Base-by-base conservation (phyloP, 345 rosid species). In the Capsella bursapastoris region DNA sequence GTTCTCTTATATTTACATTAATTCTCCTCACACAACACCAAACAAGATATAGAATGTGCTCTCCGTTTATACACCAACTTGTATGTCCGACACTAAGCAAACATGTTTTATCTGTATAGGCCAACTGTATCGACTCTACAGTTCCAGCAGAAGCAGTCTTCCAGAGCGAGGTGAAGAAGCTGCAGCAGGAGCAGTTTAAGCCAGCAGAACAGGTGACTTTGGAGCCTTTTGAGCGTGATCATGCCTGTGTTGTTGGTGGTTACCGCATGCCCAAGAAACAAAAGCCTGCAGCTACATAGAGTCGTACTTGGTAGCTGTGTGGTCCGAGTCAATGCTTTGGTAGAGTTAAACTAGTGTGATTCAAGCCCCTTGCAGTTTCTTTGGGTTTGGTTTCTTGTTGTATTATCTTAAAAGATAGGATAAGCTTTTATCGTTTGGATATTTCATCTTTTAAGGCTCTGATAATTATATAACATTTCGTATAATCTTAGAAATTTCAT, bases 191-290 rank as follows among this genome's bases (percentile, higher is more conserved):
- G 48, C 96, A 95, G 72, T 90, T 95, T 87, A 95, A 78, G 73
- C 99, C 99, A 10, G 73, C 77, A 0, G 98, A 95, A 55, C 98
- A 95, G 73, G 97, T 95, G 4, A 95, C 97, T 16, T 89, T 90
- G 0, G 99, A 92, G 85, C 97, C 98, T 0, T 95, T 88, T 53
- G 99, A 95, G 84, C 86, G 98, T 47, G 99, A 92, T 76, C 99
- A 95, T 70, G 98, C 98, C 3, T 92, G 98, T 71, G 99, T 95
- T 2, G 89, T 90, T 0, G 99, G 99, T 2, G 92, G 81, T 28
- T 95, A 95, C 80, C 84, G 99, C 0, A 43, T 90, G 92, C 90
- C 97, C 0, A 92, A 90, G 91, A 90, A 95, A 66, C 89, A 86
- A 77, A 89, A 87, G 74, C 74, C 79, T 58, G 49, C 82, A 52